Conservation (phyloP, 164 flowering plant species). For the Liriodendron chinense region DNA sequence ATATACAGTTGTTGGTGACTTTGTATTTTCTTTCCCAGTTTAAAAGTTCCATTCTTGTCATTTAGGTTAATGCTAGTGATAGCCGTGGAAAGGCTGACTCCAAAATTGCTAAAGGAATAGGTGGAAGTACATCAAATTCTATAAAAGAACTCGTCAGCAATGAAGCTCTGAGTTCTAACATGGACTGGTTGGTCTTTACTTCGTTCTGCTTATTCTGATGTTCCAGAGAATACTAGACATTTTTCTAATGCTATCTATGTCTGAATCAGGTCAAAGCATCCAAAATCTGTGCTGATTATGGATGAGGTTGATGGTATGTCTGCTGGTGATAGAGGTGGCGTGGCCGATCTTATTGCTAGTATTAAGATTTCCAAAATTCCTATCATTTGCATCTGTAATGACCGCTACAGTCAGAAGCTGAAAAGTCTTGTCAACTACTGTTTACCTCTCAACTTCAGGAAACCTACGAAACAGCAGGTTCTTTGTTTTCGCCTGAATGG, state of each 20-base stretch:
- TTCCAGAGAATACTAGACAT: neutral
- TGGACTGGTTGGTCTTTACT: constrained; percentile 54
- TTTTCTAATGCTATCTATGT: constrained; percentile 5
- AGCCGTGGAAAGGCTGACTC: constrained; percentile 93
- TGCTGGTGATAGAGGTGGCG: constrained; percentile 98
- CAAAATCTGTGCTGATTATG: constrained; percentile 85
- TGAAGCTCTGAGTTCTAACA: constrained; percentile 52
- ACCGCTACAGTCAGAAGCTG: constrained; percentile 93
- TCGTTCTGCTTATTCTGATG: neutral
- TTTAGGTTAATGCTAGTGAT: constrained; percentile 99
- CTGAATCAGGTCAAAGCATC: constrained; percentile 58
- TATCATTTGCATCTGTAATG: constrained; percentile 95
- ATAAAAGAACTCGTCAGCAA: constrained; percentile 92
- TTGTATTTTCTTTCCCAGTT: neutral
- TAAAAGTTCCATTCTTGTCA: neutral
- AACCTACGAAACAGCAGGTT: constrained; percentile 98
- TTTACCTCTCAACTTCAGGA: constrained; percentile 72
- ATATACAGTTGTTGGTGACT: neutral
- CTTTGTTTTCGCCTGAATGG: neutral
- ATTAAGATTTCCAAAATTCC: constrained; percentile 93
- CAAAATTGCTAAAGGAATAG: constrained; percentile 76
- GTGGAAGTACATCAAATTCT: constrained; percentile 93
- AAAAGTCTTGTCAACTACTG: constrained; percentile 91
- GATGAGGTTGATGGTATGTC: constrained; percentile 99
- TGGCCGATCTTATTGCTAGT: constrained; percentile 95